Conservation (phyloP, 805 yeast genomes). For the Torulaspora maleeae region DNA sequence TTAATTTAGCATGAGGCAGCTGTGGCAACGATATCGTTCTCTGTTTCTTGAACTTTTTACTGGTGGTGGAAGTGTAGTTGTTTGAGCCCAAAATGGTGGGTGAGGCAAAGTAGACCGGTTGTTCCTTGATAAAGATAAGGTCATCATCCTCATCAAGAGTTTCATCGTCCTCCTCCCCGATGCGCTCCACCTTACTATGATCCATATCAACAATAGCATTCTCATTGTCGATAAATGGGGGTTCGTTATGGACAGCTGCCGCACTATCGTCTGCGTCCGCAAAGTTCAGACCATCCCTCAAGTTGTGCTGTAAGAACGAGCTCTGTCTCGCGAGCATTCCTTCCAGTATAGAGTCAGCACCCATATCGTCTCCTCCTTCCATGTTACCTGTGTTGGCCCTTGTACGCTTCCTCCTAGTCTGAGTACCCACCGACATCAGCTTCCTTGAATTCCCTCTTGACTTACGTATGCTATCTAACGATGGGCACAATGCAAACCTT, state of each 20-base stretch:
- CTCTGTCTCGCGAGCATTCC: slow-evolving; percentile 29
- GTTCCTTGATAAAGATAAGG: slow-evolving; percentile 31
- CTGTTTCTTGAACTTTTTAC: slow-evolving; percentile 39
- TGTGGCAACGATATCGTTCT: slow-evolving; percentile 54
- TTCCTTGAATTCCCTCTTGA: slow-evolving; percentile 1
- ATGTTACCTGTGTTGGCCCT: slow-evolving; percentile 8
- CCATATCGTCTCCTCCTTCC: slow-evolving; percentile 6
- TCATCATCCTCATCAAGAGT: slow-evolving; percentile 25
- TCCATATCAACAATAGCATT: slow-evolving; percentile 10
- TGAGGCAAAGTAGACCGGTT: slow-evolving; percentile 19
- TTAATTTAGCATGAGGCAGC: slow-evolving; percentile 44
- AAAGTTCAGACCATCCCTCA: slow-evolving; percentile 16
- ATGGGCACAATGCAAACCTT: slow-evolving; percentile 1
- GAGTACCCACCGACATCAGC: slow-evolving; percentile 11
- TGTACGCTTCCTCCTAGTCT: slow-evolving; percentile 12
- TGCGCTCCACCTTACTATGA: slow-evolving; percentile 4
- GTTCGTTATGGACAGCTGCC: slow-evolving; percentile 7
- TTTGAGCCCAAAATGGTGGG: slow-evolving; percentile 12
- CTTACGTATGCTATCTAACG: slow-evolving; percentile 2
- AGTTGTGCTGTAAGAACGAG: slow-evolving; percentile 21
- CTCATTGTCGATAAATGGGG: slow-evolving; percentile 13
- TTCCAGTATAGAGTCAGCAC: slow-evolving; percentile 18
- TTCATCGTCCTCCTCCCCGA: slow-evolving; percentile 11
- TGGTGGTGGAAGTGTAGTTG: slow-evolving; percentile 17
- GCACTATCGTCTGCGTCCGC: slow-evolving; percentile 2